Evolutionary conservation across 1,284 basidiomycete genomes (phyloP).

Genomic region (Tilletia caries): DNA sequence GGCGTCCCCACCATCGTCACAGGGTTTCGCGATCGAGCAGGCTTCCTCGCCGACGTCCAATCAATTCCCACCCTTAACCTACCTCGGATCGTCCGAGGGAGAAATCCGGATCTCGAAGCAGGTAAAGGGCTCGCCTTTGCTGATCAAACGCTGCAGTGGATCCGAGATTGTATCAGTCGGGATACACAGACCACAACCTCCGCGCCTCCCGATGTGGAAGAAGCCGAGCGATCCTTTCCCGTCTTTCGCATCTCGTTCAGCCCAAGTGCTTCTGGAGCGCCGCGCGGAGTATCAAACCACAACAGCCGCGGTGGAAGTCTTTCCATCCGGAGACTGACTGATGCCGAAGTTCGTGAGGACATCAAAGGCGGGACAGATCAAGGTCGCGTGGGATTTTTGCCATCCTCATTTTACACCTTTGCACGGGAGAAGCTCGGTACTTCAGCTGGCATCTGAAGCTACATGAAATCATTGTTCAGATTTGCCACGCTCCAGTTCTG

Average conservation of each 20-base stretch:
- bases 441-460: too few species aligned
- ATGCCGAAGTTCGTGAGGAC: constrained; percentile 21
- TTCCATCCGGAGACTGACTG: constrained; percentile 7
- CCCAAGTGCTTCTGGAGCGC: neutral
- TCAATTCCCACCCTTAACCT: constrained; percentile 53
- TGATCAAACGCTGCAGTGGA: constrained; percentile 63
- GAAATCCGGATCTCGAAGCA: constrained; percentile 74
- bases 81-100: constrained; percentile 54
- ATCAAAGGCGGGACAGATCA: constrained; percentile 25
- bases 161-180: constrained; percentile 44
- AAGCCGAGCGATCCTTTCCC: neutral
- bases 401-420: constrained; percentile 31
- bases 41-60: constrained; percentile 54
- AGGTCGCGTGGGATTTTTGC: constrained; percentile 35
- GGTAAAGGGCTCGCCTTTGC: constrained; percentile 72
- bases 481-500: too few species aligned
- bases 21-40: constrained; percentile 80
- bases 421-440: constrained; percentile 9
- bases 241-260: constrained; percentile 9
- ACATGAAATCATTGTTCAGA: neutral
- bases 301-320: neutral
- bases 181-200: neutral
- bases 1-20: constrained; percentile 80
- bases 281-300: neutral
- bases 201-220: neutral